phyloP scores from a whole-genome alignment of 305 asterid genomes.

The Plantago coronopus region DNA sequence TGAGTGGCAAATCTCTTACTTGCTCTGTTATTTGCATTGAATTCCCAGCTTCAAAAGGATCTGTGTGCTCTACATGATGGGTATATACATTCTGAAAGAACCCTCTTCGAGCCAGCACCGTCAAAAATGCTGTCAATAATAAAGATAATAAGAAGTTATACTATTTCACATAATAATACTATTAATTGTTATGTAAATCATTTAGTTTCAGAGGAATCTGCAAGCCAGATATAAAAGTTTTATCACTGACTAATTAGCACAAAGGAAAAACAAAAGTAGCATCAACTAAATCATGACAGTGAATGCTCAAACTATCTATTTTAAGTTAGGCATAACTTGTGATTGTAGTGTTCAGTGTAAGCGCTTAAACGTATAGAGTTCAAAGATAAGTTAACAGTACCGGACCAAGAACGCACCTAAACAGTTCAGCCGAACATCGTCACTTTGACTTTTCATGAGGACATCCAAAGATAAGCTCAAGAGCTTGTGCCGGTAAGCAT shows the following conservation, averaged over 20 bases:
- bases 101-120: conserved; percentile 77
- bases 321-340: neutral
- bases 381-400: conserved; percentile 10
- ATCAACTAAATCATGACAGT: neutral
- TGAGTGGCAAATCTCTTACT: conserved; percentile 37
- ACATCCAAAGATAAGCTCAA: conserved; percentile 57
- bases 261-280: neutral
- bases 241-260: neutral
- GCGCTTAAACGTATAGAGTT: conserved; percentile 6
- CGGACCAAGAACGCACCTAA: conserved; percentile 48
- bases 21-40: conserved; percentile 52
- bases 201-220: conserved; percentile 11
- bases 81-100: conserved; percentile 51
- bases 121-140: conserved; percentile 67
- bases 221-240: conserved; percentile 11
- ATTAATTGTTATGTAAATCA: neutral
- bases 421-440: conserved; percentile 82
- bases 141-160: too few species aligned
- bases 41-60: conserved; percentile 47
- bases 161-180: neutral
- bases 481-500: conserved; percentile 57
- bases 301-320: neutral
- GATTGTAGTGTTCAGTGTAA: neutral
- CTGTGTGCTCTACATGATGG: conserved; percentile 34
- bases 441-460: conserved; percentile 83